Evolutionary conservation across 768 basidiomycete species (phyloP).

Genomic region (Pseudohyphozyma bogoriensis): DNA sequence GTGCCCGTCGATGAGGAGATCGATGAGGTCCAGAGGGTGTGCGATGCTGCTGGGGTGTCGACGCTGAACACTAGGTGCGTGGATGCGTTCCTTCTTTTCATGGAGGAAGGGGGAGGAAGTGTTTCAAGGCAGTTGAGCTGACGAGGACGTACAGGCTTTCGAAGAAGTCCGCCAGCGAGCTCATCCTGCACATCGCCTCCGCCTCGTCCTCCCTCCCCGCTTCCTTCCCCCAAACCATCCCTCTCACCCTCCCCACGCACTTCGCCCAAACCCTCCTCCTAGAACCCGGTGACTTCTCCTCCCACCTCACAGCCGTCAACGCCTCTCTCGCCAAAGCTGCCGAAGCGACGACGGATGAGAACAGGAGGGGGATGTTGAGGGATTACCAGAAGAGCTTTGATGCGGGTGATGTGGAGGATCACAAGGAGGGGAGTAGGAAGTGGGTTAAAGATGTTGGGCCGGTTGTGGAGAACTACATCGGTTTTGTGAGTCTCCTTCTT

Average conservation of each 20-base stretch:
- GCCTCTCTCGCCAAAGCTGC: conserved; percentile 53
- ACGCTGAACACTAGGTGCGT: conserved; percentile 68
- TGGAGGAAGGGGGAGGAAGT: no score
- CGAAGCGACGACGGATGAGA: conserved; percentile 60
- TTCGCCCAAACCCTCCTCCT: conserved; percentile 45
- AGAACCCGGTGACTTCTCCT: conserved; percentile 65
- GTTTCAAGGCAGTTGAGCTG: not conserved
- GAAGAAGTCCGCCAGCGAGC: conserved; percentile 55
- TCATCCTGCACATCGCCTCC: conserved; percentile 67
- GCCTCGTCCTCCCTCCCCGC: conserved; percentile 36
- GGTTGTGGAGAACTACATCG: conserved; percentile 56
- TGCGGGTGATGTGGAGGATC: conserved; percentile 66
- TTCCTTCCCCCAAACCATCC: conserved; percentile 32
- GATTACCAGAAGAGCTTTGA: conserved; percentile 70
- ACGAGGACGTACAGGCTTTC: conserved; percentile 46
- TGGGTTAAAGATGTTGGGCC: conserved; percentile 86
- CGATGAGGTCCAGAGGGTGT: conserved; percentile 58
- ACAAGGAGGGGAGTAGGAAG: conserved; percentile 61
- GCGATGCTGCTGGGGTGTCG: conserved; percentile 65
- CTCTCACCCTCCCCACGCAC: conserved; percentile 45
- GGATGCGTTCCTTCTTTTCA: not conserved
- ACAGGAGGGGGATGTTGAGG: conserved; percentile 63
- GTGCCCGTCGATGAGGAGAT: conserved; percentile 66
- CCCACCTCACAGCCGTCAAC: conserved; percentile 48
- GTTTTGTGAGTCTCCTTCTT: not conserved